Conservation (phyloP, 257 asterid species). For the Capsicum chinense region DNA sequence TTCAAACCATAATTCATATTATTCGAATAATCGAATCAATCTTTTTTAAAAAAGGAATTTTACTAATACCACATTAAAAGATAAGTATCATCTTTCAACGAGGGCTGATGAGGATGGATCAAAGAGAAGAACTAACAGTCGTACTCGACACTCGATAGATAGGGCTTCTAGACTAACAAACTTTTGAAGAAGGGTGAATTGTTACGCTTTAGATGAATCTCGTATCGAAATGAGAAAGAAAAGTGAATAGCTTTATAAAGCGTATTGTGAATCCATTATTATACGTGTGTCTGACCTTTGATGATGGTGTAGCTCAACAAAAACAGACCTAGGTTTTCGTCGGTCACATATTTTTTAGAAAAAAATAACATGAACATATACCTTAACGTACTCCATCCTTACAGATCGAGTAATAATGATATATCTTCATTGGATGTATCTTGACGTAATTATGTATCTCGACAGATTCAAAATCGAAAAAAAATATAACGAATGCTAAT, state of each 20-base stretch:
- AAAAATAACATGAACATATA: too few species aligned
- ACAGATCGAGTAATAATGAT: too few species aligned
- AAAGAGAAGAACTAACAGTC: not conserved
- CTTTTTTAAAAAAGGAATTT: not conserved
- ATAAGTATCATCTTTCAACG: not conserved
- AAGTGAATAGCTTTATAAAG: not conserved
- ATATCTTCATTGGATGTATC: too few species aligned
- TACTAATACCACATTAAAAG: not conserved
- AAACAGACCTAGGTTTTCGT: too few species aligned
- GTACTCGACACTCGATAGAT: not conserved
- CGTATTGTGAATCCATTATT: not conserved
- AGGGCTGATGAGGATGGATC: not conserved
- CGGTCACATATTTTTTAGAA: too few species aligned
- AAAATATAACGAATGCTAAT: too few species aligned
- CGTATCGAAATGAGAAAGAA: not conserved
- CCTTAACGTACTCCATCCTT: too few species aligned
- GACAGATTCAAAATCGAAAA: too few species aligned
- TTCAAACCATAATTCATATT: not conserved
- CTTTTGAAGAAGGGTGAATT: not conserved
- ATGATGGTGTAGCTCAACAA: not conserved
- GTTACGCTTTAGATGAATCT: not conserved
- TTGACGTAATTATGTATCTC: too few species aligned
- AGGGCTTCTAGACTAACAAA: fast-evolving
- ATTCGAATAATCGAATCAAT: constrained; percentile 16
- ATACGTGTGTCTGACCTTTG: not conserved